Percentiles rank a stretch among this genome's conserved stretches.
Conservation (phyloP, 805 yeast species). For the Cyberlindnera mrakii region DNA sequence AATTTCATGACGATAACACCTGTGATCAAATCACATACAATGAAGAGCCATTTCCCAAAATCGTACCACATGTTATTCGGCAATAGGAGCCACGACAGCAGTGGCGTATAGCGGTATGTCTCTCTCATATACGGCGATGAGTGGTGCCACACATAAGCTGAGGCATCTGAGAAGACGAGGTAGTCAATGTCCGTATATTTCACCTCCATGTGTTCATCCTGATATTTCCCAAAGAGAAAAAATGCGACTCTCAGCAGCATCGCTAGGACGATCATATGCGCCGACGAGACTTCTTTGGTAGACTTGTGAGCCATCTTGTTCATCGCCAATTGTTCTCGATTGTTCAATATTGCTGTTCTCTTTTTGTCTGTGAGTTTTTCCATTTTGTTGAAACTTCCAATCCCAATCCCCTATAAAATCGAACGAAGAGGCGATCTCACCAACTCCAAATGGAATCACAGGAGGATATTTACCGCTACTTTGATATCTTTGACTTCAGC, state of each 20-base stretch:
- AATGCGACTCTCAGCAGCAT: constrained; percentile 49
- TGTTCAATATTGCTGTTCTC: too few species aligned
- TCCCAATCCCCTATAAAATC: too few species aligned
- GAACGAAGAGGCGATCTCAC: neutral
- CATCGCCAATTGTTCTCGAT: too few species aligned
- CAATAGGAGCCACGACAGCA: constrained; percentile 73
- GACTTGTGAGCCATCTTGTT: too few species aligned
- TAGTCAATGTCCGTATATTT: constrained; percentile 94
- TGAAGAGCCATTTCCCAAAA: constrained; percentile 77
- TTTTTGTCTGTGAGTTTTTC: too few species aligned
- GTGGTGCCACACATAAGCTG: constrained; percentile 51
- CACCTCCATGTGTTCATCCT: constrained; percentile 72
- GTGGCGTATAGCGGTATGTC: constrained; percentile 90
- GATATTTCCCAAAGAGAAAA: constrained; percentile 76
- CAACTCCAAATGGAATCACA: constrained; percentile 7
- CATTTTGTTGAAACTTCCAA: too few species aligned
- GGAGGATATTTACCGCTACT: constrained; percentile 19
- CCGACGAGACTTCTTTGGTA: neutral
- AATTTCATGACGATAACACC: constrained; percentile 54
- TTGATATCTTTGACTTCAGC: constrained; percentile 21
- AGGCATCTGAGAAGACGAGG: constrained; percentile 89
- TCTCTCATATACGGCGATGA: constrained; percentile 75
- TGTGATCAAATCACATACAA: constrained; percentile 72
- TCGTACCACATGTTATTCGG: constrained; percentile 58
- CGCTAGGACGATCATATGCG: constrained; percentile 15